Conservation (phyloP, 148 eudicot species). For the Mesembryanthemum crystallinum region DNA sequence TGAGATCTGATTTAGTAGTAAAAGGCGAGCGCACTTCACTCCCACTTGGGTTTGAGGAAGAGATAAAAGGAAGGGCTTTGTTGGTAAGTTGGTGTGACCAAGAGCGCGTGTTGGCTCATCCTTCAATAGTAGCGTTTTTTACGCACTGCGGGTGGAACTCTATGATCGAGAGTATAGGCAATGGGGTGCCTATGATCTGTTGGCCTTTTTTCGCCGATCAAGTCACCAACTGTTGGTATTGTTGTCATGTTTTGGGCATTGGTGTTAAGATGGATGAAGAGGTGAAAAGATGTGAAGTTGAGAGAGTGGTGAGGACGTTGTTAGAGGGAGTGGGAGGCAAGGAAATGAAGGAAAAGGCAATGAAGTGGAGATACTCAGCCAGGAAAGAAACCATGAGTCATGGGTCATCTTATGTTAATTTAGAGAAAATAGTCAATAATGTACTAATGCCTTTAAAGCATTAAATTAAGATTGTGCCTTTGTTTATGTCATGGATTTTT, state of each 20-base stretch:
- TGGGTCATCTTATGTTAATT: slow-evolving; percentile 23
- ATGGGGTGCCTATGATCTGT: slow-evolving; percentile 33
- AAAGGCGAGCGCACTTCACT: neutral
- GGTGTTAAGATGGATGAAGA: slow-evolving; percentile 28
- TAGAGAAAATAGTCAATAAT: slow-evolving; percentile 11
- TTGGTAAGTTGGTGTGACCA: slow-evolving; percentile 35
- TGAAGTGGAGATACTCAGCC: slow-evolving; percentile 29
- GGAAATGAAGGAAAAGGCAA: slow-evolving; percentile 26
- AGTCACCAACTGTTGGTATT: slow-evolving; percentile 32
- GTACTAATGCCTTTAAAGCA: too few species aligned
- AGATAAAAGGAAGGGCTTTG: slow-evolving; percentile 19
- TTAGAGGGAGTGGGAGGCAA: slow-evolving; percentile 32
- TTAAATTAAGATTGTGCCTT: too few species aligned
- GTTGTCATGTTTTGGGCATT: slow-evolving; percentile 17
- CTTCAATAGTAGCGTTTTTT: slow-evolving; percentile 33
- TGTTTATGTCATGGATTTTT: too few species aligned
- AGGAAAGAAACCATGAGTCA: slow-evolving; percentile 17
- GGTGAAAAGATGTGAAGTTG: slow-evolving; percentile 28
- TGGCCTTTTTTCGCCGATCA: slow-evolving; percentile 34
- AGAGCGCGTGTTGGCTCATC: slow-evolving; percentile 32
- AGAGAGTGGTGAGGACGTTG: slow-evolving; percentile 28
- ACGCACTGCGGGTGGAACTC: slow-evolving; percentile 42
- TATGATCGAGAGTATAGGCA: slow-evolving; percentile 24
- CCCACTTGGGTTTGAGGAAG: slow-evolving; percentile 22
- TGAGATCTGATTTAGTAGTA: neutral